Conservation (phyloP, 2,329 filamentous ascomycete genomes). For the Arthroderma uncinatum region DNA sequence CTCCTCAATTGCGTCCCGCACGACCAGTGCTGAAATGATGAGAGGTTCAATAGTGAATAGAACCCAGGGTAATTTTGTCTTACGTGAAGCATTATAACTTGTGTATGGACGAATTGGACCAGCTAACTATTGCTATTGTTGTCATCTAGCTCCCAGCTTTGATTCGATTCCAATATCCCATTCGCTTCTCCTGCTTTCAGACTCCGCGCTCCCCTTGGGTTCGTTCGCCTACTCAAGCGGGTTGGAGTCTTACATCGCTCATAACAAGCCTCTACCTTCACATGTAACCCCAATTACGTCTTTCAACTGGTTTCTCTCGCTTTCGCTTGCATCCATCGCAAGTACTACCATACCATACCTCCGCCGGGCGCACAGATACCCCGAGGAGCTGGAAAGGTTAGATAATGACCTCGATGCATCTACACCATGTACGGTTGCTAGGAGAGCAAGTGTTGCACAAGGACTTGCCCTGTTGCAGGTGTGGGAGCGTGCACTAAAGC, state of each 20-base stretch:
- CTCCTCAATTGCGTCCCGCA: not conserved
- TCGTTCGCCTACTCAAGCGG: conserved; percentile 57
- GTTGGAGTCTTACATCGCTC: conserved; percentile 53
- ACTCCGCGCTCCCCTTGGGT: conserved; percentile 53
- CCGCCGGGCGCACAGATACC: conserved; percentile 43
- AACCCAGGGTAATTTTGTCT: not conserved
- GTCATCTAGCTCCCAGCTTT: not conserved
- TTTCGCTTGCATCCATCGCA: conserved; percentile 48
- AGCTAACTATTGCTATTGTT: not conserved
- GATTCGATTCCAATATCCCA: conserved; percentile 30
- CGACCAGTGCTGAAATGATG: not conserved
- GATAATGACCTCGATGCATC: conserved; percentile 55
- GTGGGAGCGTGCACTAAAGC: conserved; percentile 47
- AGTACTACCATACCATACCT: conserved; percentile 51
- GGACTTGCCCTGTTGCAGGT: conserved; percentile 48
- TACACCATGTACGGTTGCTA: conserved; percentile 51
- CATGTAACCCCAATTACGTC: conserved; percentile 26
- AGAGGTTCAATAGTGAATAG: not conserved
- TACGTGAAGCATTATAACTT: not conserved
- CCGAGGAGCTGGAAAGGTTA: conserved; percentile 39
- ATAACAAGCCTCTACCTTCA: conserved; percentile 36
- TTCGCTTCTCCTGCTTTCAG: conserved; percentile 49
- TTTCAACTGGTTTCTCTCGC: conserved; percentile 46
- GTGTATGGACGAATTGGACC: not conserved
- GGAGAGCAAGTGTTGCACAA: conserved; percentile 50